These are phyloP conservation scores for Ichthyophonus hoferi DNA, from an alignment of 208 protist species.

Conservation along the genomic window DNA sequence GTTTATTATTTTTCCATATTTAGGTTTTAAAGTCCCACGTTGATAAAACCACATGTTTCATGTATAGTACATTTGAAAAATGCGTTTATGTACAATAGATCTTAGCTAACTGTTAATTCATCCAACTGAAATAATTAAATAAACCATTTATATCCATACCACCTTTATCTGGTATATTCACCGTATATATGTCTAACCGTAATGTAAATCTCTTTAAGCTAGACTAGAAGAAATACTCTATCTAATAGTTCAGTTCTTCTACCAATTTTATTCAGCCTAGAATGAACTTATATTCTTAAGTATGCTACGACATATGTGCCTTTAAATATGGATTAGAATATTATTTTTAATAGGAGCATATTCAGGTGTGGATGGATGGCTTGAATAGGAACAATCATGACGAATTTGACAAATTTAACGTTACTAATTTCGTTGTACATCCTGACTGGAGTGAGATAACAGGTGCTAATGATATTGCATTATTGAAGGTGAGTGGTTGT, in stretches of 20 bases:
- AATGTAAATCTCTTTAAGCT: neutral
- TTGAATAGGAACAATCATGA: neutral
- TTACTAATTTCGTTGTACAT: neutral
- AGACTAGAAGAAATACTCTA: neutral
- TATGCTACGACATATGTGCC: too few species aligned
- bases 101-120: too few species aligned
- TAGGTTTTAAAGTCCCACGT: too few species aligned
- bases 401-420: neutral
- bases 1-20: too few species aligned
- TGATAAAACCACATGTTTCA: too few species aligned
- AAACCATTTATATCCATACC: too few species aligned
- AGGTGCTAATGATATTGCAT: neutral
- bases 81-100: too few species aligned
- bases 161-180: neutral
- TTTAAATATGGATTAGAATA: neutral
- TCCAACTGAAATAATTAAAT: too few species aligned
- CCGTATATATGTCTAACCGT: neutral
- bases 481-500: neutral
- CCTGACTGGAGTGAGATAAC: neutral
- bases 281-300: too few species aligned
- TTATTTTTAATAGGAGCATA: too few species aligned
- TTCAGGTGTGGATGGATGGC: neutral
- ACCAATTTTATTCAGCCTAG: neutral
- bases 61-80: too few species aligned
- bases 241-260: neutral